Percentiles rank a stretch among this genome's conserved stretches.
Conservation (phyloP, 2,329 filamentous ascomycete genomes). For the Xylaria sp. region DNA sequence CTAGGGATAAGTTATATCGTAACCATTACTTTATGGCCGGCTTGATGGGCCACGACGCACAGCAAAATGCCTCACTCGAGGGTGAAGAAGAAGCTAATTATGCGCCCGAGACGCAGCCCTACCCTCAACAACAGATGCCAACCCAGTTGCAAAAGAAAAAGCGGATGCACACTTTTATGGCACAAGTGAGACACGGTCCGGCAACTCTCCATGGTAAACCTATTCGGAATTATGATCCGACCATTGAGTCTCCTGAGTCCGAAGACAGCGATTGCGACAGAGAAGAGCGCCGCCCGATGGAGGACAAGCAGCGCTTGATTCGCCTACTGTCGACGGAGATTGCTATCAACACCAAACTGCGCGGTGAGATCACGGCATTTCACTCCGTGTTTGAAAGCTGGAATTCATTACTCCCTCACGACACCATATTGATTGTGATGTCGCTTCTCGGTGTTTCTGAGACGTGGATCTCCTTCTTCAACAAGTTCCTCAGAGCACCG, state of each 20-base stretch:
- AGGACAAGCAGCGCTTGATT: constrained; percentile 60
- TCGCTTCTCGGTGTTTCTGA: constrained; percentile 68
- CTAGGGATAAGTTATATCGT: constrained; percentile 50
- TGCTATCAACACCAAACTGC: constrained; percentile 56
- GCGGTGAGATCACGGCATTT: constrained; percentile 59
- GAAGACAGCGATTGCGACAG: constrained; percentile 28
- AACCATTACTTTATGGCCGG: constrained; percentile 60
- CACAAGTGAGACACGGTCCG: no score
- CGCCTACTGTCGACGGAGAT: constrained; percentile 61
- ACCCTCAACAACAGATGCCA: neutral
- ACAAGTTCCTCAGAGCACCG: constrained; percentile 67
- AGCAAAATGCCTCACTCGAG: constrained; percentile 45
- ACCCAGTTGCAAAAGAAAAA: neutral
- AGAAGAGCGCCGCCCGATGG: constrained; percentile 51
- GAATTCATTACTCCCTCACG: constrained; percentile 61
- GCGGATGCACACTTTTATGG: neutral
- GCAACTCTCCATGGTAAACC: no score
- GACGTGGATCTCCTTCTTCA: constrained; percentile 69
- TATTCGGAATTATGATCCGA: neutral
- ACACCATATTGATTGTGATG: constrained; percentile 67
- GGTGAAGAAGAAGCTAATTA: constrained; percentile 56
- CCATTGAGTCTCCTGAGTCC: neutral
- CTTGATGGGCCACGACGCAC: constrained; percentile 51
- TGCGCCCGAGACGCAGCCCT: neutral
- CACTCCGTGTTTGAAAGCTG: constrained; percentile 60